Evolutionary conservation across 129 eudicot genomes (phyloP).

Genomic region (Tanacetum coccineum): DNA sequence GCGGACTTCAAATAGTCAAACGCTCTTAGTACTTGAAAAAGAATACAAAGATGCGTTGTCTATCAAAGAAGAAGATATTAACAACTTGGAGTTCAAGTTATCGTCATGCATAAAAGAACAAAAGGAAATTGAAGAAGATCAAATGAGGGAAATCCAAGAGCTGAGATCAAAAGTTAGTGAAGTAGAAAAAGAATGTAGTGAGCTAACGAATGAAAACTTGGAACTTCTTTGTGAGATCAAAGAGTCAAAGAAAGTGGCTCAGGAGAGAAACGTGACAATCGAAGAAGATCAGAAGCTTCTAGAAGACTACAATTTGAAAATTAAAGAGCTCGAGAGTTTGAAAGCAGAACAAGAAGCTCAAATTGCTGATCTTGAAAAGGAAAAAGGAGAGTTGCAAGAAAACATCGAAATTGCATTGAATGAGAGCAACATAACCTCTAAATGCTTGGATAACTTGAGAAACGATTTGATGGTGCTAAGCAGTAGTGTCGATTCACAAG

Average conservation of each 20-base stretch:
- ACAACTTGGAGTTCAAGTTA: slow-evolving; percentile 44
- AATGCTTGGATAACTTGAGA: slow-evolving; percentile 55
- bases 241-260: slow-evolving; percentile 40
- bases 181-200: slow-evolving; percentile 62
- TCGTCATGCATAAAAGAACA: slow-evolving; percentile 23
- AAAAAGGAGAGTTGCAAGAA: slow-evolving; percentile 48
- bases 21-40: slow-evolving; percentile 38
- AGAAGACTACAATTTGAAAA: slow-evolving; percentile 35
- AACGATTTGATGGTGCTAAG: slow-evolving; percentile 47
- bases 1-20: slow-evolving; percentile 29
- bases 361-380: slow-evolving; percentile 37
- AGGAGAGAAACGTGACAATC: slow-evolving; percentile 33
- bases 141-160: slow-evolving; percentile 39
- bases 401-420: slow-evolving; percentile 44
- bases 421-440: slow-evolving; percentile 49
- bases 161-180: slow-evolving; percentile 47
- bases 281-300: slow-evolving; percentile 41
- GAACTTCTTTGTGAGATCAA: slow-evolving; percentile 55
- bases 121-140: slow-evolving; percentile 32
- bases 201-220: slow-evolving; percentile 68
- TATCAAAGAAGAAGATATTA: slow-evolving; percentile 58
- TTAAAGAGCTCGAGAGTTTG: slow-evolving; percentile 40
- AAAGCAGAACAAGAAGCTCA: slow-evolving; percentile 40
- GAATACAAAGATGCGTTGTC: slow-evolving; percentile 45
- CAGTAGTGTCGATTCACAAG: slow-evolving; percentile 51